Percentiles rank a stretch among this genome's conserved stretches.
phyloP scores from a whole-genome alignment of 805 yeast species.

The Scheffersomyces ergatensis region DNA sequence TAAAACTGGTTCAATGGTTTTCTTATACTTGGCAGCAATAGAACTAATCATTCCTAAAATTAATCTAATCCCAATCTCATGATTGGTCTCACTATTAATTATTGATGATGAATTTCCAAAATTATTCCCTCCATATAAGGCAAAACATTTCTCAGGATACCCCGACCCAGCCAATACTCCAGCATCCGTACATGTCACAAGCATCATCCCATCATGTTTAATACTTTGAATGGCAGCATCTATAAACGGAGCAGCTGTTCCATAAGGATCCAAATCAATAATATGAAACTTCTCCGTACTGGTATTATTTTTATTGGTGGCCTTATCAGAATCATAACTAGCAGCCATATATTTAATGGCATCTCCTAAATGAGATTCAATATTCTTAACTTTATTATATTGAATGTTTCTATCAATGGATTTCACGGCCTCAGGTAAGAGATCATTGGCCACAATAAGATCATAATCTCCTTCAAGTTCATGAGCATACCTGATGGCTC shows the following conservation, averaged over 20 bases:
- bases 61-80: constrained; percentile 88
- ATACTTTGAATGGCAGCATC: constrained; percentile 87
- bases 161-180: constrained; percentile 95
- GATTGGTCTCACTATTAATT: constrained; percentile 67
- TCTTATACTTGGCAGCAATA: constrained; percentile 88
- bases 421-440: constrained; percentile 80
- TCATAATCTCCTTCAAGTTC: constrained; percentile 77
- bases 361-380: constrained; percentile 75
- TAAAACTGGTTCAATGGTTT: constrained; percentile 81
- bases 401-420: constrained; percentile 71
- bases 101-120: constrained; percentile 56
- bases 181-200: constrained; percentile 94
- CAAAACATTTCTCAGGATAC: constrained; percentile 95
- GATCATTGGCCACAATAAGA: constrained; percentile 80
- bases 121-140: constrained; percentile 90
- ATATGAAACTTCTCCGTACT: constrained; percentile 66
- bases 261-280: constrained; percentile 95
- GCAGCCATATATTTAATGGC: constrained; percentile 78
- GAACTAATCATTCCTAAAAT: constrained; percentile 73
- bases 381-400: constrained; percentile 60
- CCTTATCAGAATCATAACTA: constrained; percentile 81
- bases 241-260: constrained; percentile 93
- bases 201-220: constrained; percentile 78
- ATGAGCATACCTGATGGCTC: constrained; percentile 90
- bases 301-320: constrained; percentile 71